Percentiles rank a stretch among this genome's conserved stretches.
Evolutionary conservation across 2,329 filamentous ascomycete species (phyloP).

Genomic region (Sporothrix dimorphospora): DNA sequence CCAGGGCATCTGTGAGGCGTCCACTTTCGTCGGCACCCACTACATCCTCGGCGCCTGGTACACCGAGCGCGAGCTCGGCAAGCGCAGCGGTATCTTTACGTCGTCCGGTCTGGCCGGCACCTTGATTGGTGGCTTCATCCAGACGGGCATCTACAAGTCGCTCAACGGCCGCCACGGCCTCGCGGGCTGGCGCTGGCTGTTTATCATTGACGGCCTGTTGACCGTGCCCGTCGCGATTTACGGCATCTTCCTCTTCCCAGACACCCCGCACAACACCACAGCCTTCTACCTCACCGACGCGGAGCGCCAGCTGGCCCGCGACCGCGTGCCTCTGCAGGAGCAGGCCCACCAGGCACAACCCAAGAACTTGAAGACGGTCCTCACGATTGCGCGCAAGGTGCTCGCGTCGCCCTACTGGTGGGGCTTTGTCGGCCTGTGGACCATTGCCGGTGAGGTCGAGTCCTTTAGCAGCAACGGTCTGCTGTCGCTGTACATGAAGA

Average conservation of each 20-base stretch:
- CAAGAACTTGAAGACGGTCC: conserved; percentile 28
- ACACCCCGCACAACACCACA: conserved; percentile 54
- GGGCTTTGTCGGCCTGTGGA: conserved; percentile 68
- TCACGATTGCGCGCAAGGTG: conserved; percentile 51
- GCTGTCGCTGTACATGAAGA: conserved; percentile 54
- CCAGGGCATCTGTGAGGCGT: conserved; percentile 58
- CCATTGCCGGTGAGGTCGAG: conserved; percentile 72
- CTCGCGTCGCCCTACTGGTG: conserved; percentile 66
- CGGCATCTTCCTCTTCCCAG: conserved; percentile 57
- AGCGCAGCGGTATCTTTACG: conserved; percentile 64
- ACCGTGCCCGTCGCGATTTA: conserved; percentile 60
- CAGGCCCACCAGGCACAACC: conserved; percentile 43
- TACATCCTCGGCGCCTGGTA: conserved; percentile 67
- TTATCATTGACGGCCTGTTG: conserved; percentile 57
- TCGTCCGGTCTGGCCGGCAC: conserved; percentile 62
- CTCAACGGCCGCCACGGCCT: conserved; percentile 53
- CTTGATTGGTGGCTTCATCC: conserved; percentile 66
- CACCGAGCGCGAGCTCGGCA: conserved; percentile 62
- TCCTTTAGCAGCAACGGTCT: conserved; percentile 69
- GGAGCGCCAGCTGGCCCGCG: conserved; percentile 44
- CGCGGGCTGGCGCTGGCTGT: conserved; percentile 59
- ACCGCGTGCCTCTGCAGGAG: conserved; percentile 45
- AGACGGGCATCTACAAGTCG: conserved; percentile 54
- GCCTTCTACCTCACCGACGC: conserved; percentile 51
- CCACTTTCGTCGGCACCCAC: conserved; percentile 60